Conservation (phyloP, 805 yeast species). For the Lipomyces orientalis region DNA sequence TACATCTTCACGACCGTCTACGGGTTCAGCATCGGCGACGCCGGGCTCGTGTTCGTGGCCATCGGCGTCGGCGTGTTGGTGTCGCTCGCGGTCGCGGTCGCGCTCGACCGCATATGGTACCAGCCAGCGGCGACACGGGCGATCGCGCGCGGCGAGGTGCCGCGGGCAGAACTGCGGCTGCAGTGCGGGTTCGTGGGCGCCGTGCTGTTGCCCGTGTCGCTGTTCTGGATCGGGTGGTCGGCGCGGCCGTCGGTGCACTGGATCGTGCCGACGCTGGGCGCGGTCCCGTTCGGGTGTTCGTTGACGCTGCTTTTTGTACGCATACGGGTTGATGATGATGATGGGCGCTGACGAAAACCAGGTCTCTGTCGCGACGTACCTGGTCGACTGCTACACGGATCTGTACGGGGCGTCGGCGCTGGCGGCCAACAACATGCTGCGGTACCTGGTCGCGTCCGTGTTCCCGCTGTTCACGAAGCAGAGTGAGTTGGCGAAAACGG, state of each 20-base stretch:
- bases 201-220: conserved; percentile 64
- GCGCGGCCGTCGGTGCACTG: conserved; percentile 66
- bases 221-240: conserved; percentile 87
- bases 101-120: conserved; percentile 29
- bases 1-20: conserved; percentile 56
- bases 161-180: conserved; percentile 52
- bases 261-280: conserved; percentile 71
- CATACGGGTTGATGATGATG: too few species aligned
- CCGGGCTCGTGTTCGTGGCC: conserved; percentile 64
- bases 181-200: conserved; percentile 62
- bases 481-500: conserved; percentile 54
- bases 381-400: conserved; percentile 74
- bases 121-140: conserved; percentile 14
- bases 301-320: conserved; percentile 68
- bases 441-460: conserved; percentile 75
- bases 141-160: background rate
- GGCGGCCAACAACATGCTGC: conserved; percentile 81
- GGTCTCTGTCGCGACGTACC: conserved; percentile 69
- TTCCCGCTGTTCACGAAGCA: conserved; percentile 86
- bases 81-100: conserved; percentile 22
- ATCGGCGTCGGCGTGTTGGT: conserved; percentile 62
- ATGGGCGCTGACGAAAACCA: conserved; percentile 38
- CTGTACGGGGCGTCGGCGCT: conserved; percentile 78
- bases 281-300: conserved; percentile 80
- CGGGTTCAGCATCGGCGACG: conserved; percentile 54